phyloP scores from a whole-genome alignment of 2,329 filamentous ascomycete species.

The Cercospora sesami region DNA sequence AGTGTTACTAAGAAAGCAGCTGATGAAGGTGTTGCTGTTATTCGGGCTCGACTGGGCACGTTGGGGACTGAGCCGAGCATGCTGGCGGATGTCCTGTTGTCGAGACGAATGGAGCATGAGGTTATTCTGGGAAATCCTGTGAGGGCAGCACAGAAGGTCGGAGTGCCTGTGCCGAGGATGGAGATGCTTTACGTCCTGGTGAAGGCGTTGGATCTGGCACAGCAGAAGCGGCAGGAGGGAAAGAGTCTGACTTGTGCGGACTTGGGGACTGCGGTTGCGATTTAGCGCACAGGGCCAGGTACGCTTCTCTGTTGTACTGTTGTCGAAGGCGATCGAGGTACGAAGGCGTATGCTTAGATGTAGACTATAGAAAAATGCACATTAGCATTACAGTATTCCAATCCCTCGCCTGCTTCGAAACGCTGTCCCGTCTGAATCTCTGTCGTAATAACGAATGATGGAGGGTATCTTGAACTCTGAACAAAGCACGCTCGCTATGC shows the following conservation, averaged over 20 bases:
- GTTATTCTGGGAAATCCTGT: slow-evolving; percentile 53
- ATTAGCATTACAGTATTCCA: slow-evolving; percentile 8
- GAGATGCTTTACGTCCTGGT: slow-evolving; percentile 49
- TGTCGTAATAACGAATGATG: slow-evolving; percentile 18
- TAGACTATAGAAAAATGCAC: background rate
- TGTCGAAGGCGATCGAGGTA: background rate
- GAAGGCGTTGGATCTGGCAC: slow-evolving; percentile 45
- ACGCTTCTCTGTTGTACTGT: no score
- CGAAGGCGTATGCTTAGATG: background rate
- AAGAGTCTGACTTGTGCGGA: slow-evolving; percentile 27
- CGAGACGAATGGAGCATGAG: slow-evolving; percentile 51
- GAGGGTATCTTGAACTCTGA: slow-evolving; percentile 23
- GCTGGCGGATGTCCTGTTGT: slow-evolving; percentile 49
- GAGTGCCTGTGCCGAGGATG: slow-evolving; percentile 45
- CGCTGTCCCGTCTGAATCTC: background rate
- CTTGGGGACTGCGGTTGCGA: background rate
- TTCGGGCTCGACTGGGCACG: slow-evolving; percentile 39
- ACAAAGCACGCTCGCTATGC: slow-evolving; percentile 17
- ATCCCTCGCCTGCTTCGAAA: background rate
- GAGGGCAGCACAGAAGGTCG: slow-evolving; percentile 44
- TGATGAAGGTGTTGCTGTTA: slow-evolving; percentile 42
- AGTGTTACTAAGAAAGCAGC: slow-evolving; percentile 42
- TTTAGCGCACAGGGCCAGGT: no score
- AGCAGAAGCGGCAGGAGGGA: slow-evolving; percentile 31
- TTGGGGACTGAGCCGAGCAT: slow-evolving; percentile 52